Evolutionary conservation across 2,329 filamentous ascomycete genomes (phyloP).

Genomic region (Sarocladium brachiariae): DNA sequence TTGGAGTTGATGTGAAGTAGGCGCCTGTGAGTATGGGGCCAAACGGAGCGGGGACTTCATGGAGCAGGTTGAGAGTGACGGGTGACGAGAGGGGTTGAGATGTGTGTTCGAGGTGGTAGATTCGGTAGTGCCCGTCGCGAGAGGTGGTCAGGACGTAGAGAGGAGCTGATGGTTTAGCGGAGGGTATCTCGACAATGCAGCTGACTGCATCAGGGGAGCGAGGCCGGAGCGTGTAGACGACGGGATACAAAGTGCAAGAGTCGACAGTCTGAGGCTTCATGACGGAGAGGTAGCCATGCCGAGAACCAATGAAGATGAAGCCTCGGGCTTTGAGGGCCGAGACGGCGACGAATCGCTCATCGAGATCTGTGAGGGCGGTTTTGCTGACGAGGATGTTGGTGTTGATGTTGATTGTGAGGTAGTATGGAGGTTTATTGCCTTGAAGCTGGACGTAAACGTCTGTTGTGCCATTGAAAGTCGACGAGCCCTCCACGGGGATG

Average conservation of each 20-base stretch:
- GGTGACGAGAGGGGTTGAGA: background rate
- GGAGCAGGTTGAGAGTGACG: slow-evolving; percentile 42
- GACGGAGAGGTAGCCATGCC: slow-evolving; percentile 41
- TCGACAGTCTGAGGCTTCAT: slow-evolving; percentile 15
- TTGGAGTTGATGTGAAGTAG: slow-evolving; percentile 41
- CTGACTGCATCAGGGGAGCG: slow-evolving; percentile 61
- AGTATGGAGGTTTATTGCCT: slow-evolving; percentile 34
- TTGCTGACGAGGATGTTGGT: slow-evolving; percentile 22
- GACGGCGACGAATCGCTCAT: slow-evolving; percentile 43
- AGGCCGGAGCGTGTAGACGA: background rate
- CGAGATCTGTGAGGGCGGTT: slow-evolving; percentile 30
- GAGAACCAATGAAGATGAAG: slow-evolving; percentile 47
- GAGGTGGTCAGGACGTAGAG: slow-evolving; percentile 62
- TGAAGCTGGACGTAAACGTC: slow-evolving; percentile 40
- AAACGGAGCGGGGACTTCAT: slow-evolving; percentile 63
- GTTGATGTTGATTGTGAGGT: slow-evolving; percentile 32
- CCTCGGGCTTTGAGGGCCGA: slow-evolving; percentile 34
- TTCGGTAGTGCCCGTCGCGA: slow-evolving; percentile 68
- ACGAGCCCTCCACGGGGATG: slow-evolving; percentile 19
- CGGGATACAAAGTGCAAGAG: slow-evolving; percentile 18
- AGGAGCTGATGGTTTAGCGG: slow-evolving; percentile 5
- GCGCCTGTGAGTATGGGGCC: slow-evolving; percentile 71
- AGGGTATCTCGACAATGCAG: slow-evolving; percentile 37
- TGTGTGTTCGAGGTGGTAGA: slow-evolving; percentile 43
- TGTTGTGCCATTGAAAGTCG: slow-evolving; percentile 11